Base-by-base conservation (phyloP, 108 stramenopile genomes). In the Parietichytrium sp. region DNA sequence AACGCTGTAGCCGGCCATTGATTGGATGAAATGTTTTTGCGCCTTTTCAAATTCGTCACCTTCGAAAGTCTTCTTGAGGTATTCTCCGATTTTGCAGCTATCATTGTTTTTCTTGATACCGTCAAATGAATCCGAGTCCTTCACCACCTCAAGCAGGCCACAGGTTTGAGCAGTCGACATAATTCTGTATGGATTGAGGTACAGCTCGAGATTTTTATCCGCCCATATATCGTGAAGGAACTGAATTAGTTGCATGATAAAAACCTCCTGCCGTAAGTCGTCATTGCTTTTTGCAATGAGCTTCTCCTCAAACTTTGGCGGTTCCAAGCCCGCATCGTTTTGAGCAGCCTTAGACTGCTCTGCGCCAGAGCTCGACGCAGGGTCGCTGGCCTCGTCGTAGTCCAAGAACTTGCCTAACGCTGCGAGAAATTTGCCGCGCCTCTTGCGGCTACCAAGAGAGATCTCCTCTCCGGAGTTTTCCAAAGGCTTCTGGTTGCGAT, bases 171-270 rank as follows among this genome's bases (percentile, higher is more conserved):
- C 38, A 3, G 96, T 96, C 80, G 94, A 94, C 36, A 99, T 85
- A 78, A 99, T 98, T 45, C 92, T 90, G 87, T 99, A 99, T 2
- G 98, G 94, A 84, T 94, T 95, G 51, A 97, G 88, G 93, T 94
- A 97, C 51, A 99, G 82, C 3, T 91, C 93, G 16, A 97, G 48
- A 47, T 89, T 88, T 47, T 93, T 93, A 61, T 89, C 89, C 51
- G 88, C 88, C 83, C 96, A 99, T 29, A 95, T 94, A 47, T 93
- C 93, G 78, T 97, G 91, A 80, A 96, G 97, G 88, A 93, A 97
- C 55, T 94, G 93, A 82, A 99, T 97, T 92, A 99, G 93, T 82
- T 91, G 89, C 88, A 91, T 89, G 77, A 90, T 55, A 61, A 91
- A 90, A 10, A 88, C 90, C 52, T 91, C 91, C 85, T 91, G 90